Base-by-base conservation (phyloP, 1,284 basidiomycete genomes). In the Cryptococcus neoformans region DNA sequence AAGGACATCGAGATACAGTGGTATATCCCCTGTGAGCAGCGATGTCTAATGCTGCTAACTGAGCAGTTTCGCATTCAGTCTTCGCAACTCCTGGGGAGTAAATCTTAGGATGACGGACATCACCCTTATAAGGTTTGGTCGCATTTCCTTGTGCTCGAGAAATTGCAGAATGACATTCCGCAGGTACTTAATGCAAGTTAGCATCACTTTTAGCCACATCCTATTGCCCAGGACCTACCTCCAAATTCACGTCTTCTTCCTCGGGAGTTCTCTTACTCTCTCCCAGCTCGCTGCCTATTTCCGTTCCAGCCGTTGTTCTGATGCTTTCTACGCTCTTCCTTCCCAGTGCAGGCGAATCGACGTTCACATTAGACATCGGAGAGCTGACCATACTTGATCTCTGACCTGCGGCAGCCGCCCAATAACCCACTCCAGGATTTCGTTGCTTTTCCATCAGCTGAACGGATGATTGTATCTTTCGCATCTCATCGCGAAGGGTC, bases 91-190 rank as follows among this genome's bases (percentile, higher is more conserved):
- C 68, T 94, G 89, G 2, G 93, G 93, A 2, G 93, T 97, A 68
- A 97, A 96, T 53, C 85, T 88, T 45, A 97, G 76, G 50, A 97
- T 93, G 45, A 91, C 92, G 1, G 90, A 91, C 47, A 97, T 76
- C 1, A 97, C 92, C 57, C 87, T 83, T 34, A 96, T 85, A 42
- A 97, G 85, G 70, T 92, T 91, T 0, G 92, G 89, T 87, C 88
- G 80, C 90, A 91, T 91, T 72, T 92, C 88, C 68, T 89, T 89
- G 76, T 91, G 86, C 72, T 92, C 90, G 51, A 92, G 78, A 79
- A 97, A 97, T 73, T 96, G 93, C 45, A 97, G 73, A 53, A 96
- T 90, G 38, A 96, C 89, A 75, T 96, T 97, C 58, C 93, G 83
- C 40, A 97, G 78, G 77, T 97, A 97, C 78, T 77, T 53, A 42